Conservation (phyloP, 169 alveolate species). For the Eimeria maxima region DNA sequence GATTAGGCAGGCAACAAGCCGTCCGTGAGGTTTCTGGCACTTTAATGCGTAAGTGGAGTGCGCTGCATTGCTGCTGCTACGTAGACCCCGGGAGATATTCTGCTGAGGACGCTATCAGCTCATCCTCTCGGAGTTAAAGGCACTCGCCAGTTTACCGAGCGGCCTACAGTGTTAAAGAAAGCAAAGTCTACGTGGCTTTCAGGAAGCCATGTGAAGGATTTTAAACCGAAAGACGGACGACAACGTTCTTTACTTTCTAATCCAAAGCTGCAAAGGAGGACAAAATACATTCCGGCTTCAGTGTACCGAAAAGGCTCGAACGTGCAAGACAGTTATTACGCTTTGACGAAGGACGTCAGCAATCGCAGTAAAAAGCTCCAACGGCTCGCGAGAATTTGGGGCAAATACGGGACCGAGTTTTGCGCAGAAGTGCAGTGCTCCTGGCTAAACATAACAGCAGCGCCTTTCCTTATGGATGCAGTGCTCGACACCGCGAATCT, state of each 20-base stretch:
- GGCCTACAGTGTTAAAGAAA: conserved; percentile 34
- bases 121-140: background rate
- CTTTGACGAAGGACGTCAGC: background rate
- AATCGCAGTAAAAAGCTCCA: conserved; percentile 20
- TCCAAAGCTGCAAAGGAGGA: conserved; percentile 14
- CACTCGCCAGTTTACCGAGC: background rate
- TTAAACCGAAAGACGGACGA: background rate
- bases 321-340: background rate
- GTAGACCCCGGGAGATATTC: conserved; percentile 51
- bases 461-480: conserved; percentile 80
- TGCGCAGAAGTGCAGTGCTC: conserved; percentile 54
- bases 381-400: conserved; percentile 9
- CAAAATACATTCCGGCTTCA: conserved; percentile 12
- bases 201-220: conserved; percentile 16
- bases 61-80: conserved; percentile 13
- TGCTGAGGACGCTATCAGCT: conserved; percentile 1
- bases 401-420: conserved; percentile 70
- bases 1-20: background rate
- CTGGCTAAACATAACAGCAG: conserved; percentile 80
- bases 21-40: background rate
- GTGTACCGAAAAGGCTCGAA: background rate
- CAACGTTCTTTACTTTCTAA: background rate
- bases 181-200: conserved; percentile 15
- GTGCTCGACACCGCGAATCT: conserved; percentile 71
- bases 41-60: background rate